These are phyloP conservation scores for Saccharomycopsis amapae DNA, from an alignment of 805 yeast species.

Conservation along the genomic window DNA sequence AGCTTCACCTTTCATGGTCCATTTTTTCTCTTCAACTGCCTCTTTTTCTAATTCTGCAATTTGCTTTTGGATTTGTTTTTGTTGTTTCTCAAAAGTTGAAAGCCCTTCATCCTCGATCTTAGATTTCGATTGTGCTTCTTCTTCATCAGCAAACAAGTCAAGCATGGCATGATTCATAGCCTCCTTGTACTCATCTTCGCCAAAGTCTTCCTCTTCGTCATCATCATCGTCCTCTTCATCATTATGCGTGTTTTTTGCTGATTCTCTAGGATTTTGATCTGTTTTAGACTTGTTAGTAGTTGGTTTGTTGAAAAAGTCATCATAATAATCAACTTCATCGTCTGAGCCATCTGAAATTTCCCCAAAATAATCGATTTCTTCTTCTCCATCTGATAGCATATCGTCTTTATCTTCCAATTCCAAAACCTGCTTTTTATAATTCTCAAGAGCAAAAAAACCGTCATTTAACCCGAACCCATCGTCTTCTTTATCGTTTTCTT, in stretches of 20 bases:
- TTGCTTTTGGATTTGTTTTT: constrained; percentile 65
- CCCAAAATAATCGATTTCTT: constrained; percentile 44
- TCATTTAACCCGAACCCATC: constrained; percentile 61
- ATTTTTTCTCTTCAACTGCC: constrained; percentile 80
- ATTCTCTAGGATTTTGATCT: constrained; percentile 1
- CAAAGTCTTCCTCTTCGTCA: constrained; percentile 39
- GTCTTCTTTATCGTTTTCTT: constrained; percentile 26
- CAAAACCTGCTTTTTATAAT: constrained; percentile 69
- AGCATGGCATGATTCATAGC: constrained; percentile 55
- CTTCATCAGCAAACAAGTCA: constrained; percentile 50
- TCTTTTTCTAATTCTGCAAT: constrained; percentile 77
- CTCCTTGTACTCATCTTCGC: constrained; percentile 54
- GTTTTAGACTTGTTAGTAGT: constrained; percentile 17
- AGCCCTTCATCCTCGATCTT: constrained; percentile 32
- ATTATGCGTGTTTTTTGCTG: constrained; percentile 2
- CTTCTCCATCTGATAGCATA: constrained; percentile 43
- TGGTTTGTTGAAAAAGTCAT: constrained; percentile 56
- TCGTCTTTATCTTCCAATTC: constrained; percentile 45
- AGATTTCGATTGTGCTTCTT: constrained; percentile 25
- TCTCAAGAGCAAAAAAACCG: constrained; percentile 77
- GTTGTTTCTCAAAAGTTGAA: constrained; percentile 81
- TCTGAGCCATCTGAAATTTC: constrained; percentile 48
- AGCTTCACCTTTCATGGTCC: constrained; percentile 95
- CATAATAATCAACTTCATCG: constrained; percentile 50
- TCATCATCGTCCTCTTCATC: constrained; percentile 26